Conservation (phyloP, 1,284 basidiomycete species). For the Heterobasidion parviporum region DNA sequence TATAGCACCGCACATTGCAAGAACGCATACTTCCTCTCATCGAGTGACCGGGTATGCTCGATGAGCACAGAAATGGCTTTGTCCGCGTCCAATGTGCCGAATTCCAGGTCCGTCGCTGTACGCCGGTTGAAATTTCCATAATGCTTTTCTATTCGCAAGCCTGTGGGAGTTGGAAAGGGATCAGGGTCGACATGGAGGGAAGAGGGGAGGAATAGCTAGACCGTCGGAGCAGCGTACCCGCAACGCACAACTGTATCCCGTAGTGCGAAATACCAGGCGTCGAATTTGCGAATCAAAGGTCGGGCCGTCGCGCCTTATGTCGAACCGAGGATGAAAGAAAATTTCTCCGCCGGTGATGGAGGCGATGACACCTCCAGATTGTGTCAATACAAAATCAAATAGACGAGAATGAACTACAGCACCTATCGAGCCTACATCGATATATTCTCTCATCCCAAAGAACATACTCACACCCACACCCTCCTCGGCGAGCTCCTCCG, state of each 20-base stretch:
- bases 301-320: constrained; percentile 59
- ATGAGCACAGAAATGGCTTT: constrained; percentile 68
- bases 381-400: background rate
- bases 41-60: constrained; percentile 61
- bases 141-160: constrained; percentile 65
- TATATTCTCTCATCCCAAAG: constrained; percentile 75
- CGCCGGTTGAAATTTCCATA: constrained; percentile 81
- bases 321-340: constrained; percentile 90
- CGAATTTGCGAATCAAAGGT: constrained; percentile 69
- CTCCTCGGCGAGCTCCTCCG: constrained; percentile 82
- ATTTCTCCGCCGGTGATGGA: constrained; percentile 87
- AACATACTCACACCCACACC: constrained; percentile 92
- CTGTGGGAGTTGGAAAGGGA: constrained; percentile 25
- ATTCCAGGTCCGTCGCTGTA: constrained; percentile 69
- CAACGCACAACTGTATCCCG: constrained; percentile 78
- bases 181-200: constrained; percentile 6
- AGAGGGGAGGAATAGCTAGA: constrained; percentile 22
- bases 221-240: constrained; percentile 85
- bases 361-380: constrained; percentile 48
- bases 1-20: constrained; percentile 92
- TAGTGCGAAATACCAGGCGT: constrained; percentile 64
- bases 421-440: constrained; percentile 89
- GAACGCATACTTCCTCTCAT: constrained; percentile 72
- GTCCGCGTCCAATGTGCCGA: constrained; percentile 78
- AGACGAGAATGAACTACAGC: constrained; percentile 12